Base-by-base conservation (phyloP, 345 rosid species). In the Salix purpurea region DNA sequence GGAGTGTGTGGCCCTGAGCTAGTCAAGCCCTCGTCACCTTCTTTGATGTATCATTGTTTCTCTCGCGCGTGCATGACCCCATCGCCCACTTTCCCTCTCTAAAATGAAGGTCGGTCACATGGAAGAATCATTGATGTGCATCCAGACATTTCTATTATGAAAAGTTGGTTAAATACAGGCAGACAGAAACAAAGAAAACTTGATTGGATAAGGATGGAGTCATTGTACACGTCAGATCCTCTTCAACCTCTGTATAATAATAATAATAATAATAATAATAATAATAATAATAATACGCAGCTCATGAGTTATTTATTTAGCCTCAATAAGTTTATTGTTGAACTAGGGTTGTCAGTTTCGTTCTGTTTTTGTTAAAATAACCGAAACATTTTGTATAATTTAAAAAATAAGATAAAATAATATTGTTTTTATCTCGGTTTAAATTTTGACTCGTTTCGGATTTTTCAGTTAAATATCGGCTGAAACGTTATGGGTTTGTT, bases 41-140 rank as follows among this genome's bases (percentile, higher is more conserved):
- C 7, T 16, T 50, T 62, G 48, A 7, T 60, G n/a, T 50, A 26
- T 71, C 78, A 56, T 48, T 56, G 62, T 44, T 74, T 60, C 32
- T 7, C 42, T 19, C 73, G 30, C 5, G 28, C 23, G 7, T 7
- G 69, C 16, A 30, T 24, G 76, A 34, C 69, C 77, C 73, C 81
- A 66, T 71, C 48, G 46, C 77, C 58, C 62, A 21, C 64, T n/a
- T 34, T n/a, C 34, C 2, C 5, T 1, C 54, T 15, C n/a, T 65
- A 13, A 11, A 11, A 65, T 65, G 71, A 23, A 21, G 67, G 56
- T 36, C 36, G 39, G 37, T 76, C 84, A 86, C 82, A 79, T 80
- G 85, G 78, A 81, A 37, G 81, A 80, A 72, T 81, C 82, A 88
- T 86, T 86, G 76, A 83, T 86, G 81, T 28, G 83, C 80, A 77